Percentiles rank a stretch among this genome's conserved stretches.
Conservation (phyloP, 495 filamentous ascomycete genomes). For the Lindgomyces ingoldianus region DNA sequence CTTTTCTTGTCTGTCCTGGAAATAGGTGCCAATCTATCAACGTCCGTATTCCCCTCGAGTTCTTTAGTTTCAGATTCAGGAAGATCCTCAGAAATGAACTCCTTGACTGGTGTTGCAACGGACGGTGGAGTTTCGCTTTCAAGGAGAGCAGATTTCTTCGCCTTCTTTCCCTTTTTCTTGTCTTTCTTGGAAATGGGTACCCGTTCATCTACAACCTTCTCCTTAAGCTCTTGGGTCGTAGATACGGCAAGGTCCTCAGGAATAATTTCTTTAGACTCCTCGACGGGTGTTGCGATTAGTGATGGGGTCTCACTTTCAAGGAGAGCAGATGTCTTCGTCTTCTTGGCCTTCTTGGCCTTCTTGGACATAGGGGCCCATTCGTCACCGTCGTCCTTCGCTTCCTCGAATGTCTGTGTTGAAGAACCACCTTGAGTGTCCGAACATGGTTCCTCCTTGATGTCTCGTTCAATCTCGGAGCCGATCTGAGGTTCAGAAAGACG, state of each 20-base stretch:
- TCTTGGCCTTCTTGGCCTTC: constrained; percentile 29
- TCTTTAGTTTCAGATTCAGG: not conserved
- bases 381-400: constrained; percentile 1
- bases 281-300: not conserved
- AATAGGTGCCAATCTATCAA: constrained; percentile 13
- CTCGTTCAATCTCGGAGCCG: too few species aligned
- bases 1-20: constrained; percentile 37
- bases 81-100: not conserved
- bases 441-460: too few species aligned
- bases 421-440: too few species aligned
- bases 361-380: constrained; percentile 10
- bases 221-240: not conserved
- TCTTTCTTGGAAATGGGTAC: constrained; percentile 15
- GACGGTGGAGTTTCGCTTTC: constrained; percentile 15
- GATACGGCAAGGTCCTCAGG: not conserved
- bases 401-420: too few species aligned
- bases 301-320: constrained; percentile 9
- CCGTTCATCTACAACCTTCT: constrained; percentile 4
- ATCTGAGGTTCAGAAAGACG: too few species aligned
- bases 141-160: not conserved
- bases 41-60: not conserved
- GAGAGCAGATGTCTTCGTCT: not conserved
- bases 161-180: constrained; percentile 31
- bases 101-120: not conserved
- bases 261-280: not conserved